These are phyloP conservation scores for Lepiota venenata DNA, from an alignment of 768 basidiomycete species.

Conservation along the genomic window DNA sequence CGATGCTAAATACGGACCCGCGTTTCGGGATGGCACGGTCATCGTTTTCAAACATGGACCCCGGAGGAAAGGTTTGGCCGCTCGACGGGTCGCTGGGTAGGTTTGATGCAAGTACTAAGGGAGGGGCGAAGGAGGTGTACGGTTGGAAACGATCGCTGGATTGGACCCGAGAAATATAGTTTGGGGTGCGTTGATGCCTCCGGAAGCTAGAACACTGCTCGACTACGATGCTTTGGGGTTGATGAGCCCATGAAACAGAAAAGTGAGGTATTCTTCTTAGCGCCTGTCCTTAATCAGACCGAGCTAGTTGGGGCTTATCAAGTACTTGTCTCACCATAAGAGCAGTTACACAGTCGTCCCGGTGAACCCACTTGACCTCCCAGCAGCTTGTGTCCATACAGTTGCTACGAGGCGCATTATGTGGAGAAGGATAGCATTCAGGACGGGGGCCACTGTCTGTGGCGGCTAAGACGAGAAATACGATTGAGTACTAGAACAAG, in stretches of 20 bases:
- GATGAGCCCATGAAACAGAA: constrained; percentile 80
- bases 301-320: not conserved
- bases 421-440: constrained; percentile 42
- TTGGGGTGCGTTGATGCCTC: not conserved
- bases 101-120: not conserved
- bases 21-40: not conserved
- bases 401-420: constrained; percentile 50
- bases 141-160: constrained; percentile 2
- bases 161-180: not conserved
- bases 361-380: constrained; percentile 78
- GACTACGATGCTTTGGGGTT: constrained; percentile 22
- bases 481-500: not conserved
- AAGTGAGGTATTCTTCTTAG: constrained; percentile 68
- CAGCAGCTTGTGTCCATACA: constrained; percentile 62
- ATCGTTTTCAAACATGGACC: not conserved
- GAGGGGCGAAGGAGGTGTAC: not conserved
- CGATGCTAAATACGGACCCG: not conserved
- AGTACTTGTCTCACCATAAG: constrained; percentile 47
- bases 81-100: not conserved
- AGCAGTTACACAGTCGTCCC: constrained; percentile 73
- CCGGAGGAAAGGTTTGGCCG: not conserved
- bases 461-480: not conserved
- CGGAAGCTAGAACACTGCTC: not conserved
- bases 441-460: not conserved
- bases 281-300: constrained; percentile 39